These are phyloP conservation scores for Kluyveromyces nonfermentans DNA, from an alignment of 805 yeast genomes.

Conservation along the genomic window DNA sequence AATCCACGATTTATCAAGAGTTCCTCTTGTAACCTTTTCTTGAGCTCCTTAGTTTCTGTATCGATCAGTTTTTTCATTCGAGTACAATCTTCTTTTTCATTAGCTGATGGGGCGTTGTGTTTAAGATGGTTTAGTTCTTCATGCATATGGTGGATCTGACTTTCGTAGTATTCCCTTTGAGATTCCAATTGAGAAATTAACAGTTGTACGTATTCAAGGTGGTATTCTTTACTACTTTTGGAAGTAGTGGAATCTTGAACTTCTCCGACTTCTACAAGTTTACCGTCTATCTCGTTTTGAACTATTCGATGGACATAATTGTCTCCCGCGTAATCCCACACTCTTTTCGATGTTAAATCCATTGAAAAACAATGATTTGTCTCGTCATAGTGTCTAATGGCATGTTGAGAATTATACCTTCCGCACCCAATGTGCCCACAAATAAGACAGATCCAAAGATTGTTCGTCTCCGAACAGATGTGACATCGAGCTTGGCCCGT, in stretches of 20 bases:
- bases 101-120: constrained; percentile 8
- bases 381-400: constrained; percentile 65
- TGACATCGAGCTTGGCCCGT: constrained; percentile 31
- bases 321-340: constrained; percentile 93
- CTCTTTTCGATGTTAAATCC: constrained; percentile 77
- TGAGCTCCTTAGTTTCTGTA: constrained; percentile 11
- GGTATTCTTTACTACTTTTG: constrained; percentile 46
- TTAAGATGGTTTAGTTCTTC: constrained; percentile 21
- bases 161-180: constrained; percentile 75
- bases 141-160: constrained; percentile 33
- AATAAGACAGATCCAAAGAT: constrained; percentile 80
- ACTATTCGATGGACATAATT: constrained; percentile 79
- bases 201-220: constrained; percentile 72
- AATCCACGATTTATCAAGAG: constrained; percentile 38
- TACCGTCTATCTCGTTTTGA: constrained; percentile 82
- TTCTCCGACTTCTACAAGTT: constrained; percentile 65
- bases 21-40: constrained; percentile 21
- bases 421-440: constrained; percentile 95
- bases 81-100: constrained; percentile 11
- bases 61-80: constrained; percentile 16
- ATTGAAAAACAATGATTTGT: constrained; percentile 86
- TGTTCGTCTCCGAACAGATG: constrained; percentile 48
- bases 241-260: constrained; percentile 7
- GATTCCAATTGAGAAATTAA: constrained; percentile 74
- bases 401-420: constrained; percentile 77